Evolutionary conservation across 257 asterid genomes (phyloP).

Genomic region (Nicotiana obtusifolia): DNA sequence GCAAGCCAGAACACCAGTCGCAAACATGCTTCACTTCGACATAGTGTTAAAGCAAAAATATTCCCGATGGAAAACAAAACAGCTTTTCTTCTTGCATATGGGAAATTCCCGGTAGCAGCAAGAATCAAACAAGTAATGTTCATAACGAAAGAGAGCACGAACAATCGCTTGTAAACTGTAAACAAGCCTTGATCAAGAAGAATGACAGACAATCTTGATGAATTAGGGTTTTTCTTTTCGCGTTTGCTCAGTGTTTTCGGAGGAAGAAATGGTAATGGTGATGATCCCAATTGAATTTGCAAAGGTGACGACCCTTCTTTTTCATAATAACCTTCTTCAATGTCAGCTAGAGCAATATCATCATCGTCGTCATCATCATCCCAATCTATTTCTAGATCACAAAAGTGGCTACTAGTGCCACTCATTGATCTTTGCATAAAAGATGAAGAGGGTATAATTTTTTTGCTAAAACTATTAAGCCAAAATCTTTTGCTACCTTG

Average conservation of each 20-base stretch:
- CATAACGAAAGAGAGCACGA: slow-evolving; percentile 36
- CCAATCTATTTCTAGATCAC: slow-evolving; percentile 39
- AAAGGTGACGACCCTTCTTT: not conserved
- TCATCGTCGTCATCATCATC: slow-evolving; percentile 14
- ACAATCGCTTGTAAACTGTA: slow-evolving; percentile 65
- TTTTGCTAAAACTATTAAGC: slow-evolving; percentile 30
- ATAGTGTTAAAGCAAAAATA: slow-evolving; percentile 44
- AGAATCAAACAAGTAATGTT: slow-evolving; percentile 42
- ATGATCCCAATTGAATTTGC: not conserved
- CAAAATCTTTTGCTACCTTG: slow-evolving; percentile 22
- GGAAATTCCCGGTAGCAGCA: slow-evolving; percentile 46
- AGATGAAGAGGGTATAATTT: slow-evolving; percentile 29
- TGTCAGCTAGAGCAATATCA: slow-evolving; percentile 18
- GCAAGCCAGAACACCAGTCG: slow-evolving; percentile 56
- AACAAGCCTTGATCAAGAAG: slow-evolving; percentile 75
- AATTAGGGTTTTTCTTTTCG: slow-evolving; percentile 11
- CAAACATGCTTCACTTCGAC: slow-evolving; percentile 62
- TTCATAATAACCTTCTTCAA: slow-evolving; percentile 40
- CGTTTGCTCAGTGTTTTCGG: slow-evolving; percentile 18
- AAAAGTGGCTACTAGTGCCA: slow-evolving; percentile 65
- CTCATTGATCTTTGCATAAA: slow-evolving; percentile 43
- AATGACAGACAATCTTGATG: slow-evolving; percentile 47
- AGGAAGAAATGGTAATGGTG: slow-evolving; percentile 16
- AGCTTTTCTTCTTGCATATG: slow-evolving; percentile 40
- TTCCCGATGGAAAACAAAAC: slow-evolving; percentile 52